Evolutionary conservation across 225 moss, liverwort and hornwort genomes (phyloP), one percentile per base, ranked within the genome.

Genomic region (Marchantia paleacea): DNA sequence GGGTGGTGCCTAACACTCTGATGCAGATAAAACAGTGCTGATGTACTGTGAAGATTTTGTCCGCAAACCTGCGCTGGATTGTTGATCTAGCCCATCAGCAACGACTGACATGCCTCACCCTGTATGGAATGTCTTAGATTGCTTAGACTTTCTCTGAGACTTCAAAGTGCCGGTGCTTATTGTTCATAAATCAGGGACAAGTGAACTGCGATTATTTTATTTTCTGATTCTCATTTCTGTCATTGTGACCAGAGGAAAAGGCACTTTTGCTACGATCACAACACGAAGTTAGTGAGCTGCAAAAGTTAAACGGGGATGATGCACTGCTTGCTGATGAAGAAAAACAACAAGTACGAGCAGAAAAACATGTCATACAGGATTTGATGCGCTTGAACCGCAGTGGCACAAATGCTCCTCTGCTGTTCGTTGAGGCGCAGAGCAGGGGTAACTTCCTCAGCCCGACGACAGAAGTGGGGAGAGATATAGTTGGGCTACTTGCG

Each of bases 401-500:
- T 68, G 54, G 82, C 31, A 71, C 68, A 58, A 73, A 20, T 69
- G 89, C 84, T 10, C 80, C 88, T 63, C 26, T 78, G 58, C 76
- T 86, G 22, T 77, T 93, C 30, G 12, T 84, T 58, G 80, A 89
- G 52, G 91, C 90, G 18, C 86, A 87, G 81, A 53, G 76, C 50
- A 83, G 60, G 52, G 30, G 52, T 0, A 90, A 87, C 10, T 89
- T 91, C 75, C 81, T 92, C 65, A 86, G 85, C 25, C 84, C 85
- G 12, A 69, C 72, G 20, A 81, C 84, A 4, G 53, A 54, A n/a
- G 26, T 78, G 0, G 78, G 84, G 48, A 80, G 52, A 52, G 93
- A 93, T 78, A 78, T 86, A 14, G 28, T 93, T 16, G 93, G 93
- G 48, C n/a, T 91, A 57, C 80, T 86, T 66, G 93, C 83, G 55